Base-by-base conservation (phyloP, 2,329 filamentous ascomycete species). In the Cladosporium oxysporum region DNA sequence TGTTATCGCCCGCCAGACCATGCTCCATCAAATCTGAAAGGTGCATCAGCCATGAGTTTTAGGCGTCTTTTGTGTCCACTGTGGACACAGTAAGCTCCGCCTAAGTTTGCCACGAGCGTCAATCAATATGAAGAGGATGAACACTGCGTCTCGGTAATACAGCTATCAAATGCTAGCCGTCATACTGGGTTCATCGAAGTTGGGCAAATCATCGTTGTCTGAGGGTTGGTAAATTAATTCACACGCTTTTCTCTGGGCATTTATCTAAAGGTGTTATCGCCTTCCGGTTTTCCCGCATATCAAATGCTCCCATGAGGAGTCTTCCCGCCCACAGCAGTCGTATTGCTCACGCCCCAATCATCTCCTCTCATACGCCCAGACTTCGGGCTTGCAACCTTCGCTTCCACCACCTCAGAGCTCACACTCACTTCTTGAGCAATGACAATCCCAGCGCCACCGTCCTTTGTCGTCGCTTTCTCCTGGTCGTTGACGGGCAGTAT, bases 371-470 rank as follows among this genome's bases (percentile, higher is more conserved):
- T 26, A 4, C 47, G 59, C 18, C 47, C 59, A 2, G 59, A 62
- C 11, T 37, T 18, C 2, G 59, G 59, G 21, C 59, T 62, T 7
- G 28, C 5, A 12, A 21, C 21, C 21, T 31, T 62, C 5, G 18
- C 44, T 5, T 52, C 44, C 26, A 29, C 31, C 5, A 26, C 31
- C 29, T 62, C 59, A 18, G 59, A 52, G 8, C n/a, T 37, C 11
- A 62, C 59, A 12, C 59, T 52, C 1, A 62, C 59, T 53, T 62
- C 59, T 6, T 52, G 44, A 1, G 59, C 59, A 37, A 62, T 28
- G 14, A 62, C 59, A 21, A 62, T 62, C 1, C 59, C 59, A 23
- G 18, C 59, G 18, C 21, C 37, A 18, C 26, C 26, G 2, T 53
- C 29, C 47, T 62, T 53, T 29, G 29, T n/a, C 16, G 3, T 10